Percentiles rank a stretch among this genome's conserved stretches.
Evolutionary conservation across 441 rosid genomes (phyloP).

Genomic region (Capsella rubella): DNA sequence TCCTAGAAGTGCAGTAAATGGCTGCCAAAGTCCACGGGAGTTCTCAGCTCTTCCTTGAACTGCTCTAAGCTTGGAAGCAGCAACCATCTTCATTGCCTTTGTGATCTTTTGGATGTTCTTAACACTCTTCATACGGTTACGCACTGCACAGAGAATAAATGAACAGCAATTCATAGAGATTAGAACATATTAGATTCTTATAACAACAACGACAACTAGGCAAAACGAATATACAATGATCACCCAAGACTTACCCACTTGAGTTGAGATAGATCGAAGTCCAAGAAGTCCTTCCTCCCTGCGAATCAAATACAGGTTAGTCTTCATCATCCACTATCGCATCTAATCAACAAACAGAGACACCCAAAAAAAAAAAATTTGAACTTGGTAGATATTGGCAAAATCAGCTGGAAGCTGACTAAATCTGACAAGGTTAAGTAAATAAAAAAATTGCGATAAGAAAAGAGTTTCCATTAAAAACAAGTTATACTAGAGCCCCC

Average conservation of each 20-base stretch:
- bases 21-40: conserved; percentile 98
- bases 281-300: conserved; percentile 85
- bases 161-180: not conserved
- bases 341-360: not conserved
- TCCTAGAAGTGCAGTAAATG: conserved; percentile 96
- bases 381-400: not conserved
- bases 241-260: conserved; percentile 65
- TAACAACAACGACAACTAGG: not conserved
- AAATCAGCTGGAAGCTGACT: not conserved
- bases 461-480: not conserved
- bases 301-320: conserved; percentile 38
- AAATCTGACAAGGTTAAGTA: not conserved
- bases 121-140: conserved; percentile 98
- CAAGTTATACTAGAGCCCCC: not conserved
- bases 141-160: conserved; percentile 58
- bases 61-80: conserved; percentile 94
- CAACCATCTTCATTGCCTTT: conserved; percentile 99
- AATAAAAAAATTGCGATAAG: not conserved
- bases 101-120: conserved; percentile 96
- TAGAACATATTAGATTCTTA: conserved; percentile 4
- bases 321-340: conserved; percentile 19
- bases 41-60: conserved; percentile 86
- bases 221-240: not conserved
- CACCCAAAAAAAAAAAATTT: not conserved
- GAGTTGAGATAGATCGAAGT: conserved; percentile 82